Evolutionary conservation across 2,329 filamentous ascomycete species (phyloP).

Genomic region (Cercospora sp.): DNA sequence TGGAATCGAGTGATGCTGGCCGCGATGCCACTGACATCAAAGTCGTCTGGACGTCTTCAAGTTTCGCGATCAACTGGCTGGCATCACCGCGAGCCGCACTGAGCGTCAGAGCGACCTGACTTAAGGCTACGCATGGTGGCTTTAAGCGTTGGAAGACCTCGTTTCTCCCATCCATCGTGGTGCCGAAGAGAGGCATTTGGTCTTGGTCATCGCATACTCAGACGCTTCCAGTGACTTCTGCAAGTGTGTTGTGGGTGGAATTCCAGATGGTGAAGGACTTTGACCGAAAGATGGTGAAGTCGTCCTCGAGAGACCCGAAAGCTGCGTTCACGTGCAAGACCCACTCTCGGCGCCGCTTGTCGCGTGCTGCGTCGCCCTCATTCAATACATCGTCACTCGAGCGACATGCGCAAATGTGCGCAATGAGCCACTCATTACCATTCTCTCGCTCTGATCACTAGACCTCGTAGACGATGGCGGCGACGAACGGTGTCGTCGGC

Average conservation of each 20-base stretch:
- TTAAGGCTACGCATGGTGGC: slow-evolving; percentile 58
- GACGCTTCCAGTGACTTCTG: neutral
- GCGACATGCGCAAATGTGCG: neutral
- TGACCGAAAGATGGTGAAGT: neutral
- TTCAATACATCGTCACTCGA: slow-evolving; percentile 1
- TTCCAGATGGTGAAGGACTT: neutral
- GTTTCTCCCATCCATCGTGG: slow-evolving; percentile 38
- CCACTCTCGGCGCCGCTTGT: slow-evolving; percentile 7
- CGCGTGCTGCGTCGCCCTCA: slow-evolving; percentile 1
- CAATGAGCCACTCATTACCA: neutral
- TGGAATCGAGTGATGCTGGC: slow-evolving; percentile 64
- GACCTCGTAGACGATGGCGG: slow-evolving; percentile 27
- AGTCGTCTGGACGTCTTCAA: slow-evolving; percentile 49
- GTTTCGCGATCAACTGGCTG: slow-evolving; percentile 50
- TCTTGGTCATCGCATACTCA: slow-evolving; percentile 1
- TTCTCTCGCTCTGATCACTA: neutral
- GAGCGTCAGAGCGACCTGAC: slow-evolving; percentile 55
- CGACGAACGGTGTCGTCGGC: slow-evolving; percentile 35
- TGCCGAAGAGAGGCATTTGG: slow-evolving; percentile 23
- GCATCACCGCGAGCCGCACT: slow-evolving; percentile 43
- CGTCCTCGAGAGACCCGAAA: neutral
- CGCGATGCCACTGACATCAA: slow-evolving; percentile 39
- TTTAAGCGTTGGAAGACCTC: slow-evolving; percentile 55
- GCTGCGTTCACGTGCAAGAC: slow-evolving; percentile 1
- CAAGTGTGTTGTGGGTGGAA: neutral